Conservation (phyloP, 129 eudicot genomes). For the Chrysanthemum makinoi region DNA sequence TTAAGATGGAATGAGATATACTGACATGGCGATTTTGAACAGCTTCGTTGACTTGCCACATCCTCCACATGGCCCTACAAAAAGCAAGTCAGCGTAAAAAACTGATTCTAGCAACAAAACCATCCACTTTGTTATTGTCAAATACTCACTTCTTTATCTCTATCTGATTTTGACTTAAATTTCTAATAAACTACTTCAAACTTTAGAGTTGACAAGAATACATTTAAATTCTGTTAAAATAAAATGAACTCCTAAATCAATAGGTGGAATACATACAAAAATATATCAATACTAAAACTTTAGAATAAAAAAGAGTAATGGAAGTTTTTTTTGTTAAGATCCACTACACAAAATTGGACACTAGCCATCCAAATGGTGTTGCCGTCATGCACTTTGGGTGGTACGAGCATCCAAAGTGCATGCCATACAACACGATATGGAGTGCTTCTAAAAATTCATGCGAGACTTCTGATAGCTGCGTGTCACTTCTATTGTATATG, state of each 20-base stretch:
- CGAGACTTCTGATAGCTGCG: background rate
- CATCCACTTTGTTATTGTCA: conserved; percentile 7
- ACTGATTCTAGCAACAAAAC: conserved; percentile 20
- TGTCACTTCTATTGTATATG: background rate
- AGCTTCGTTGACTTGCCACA: conserved; percentile 71
- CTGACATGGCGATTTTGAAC: conserved; percentile 43
- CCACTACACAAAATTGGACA: conserved; percentile 11
- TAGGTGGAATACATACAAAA: background rate
- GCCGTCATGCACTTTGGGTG: background rate
- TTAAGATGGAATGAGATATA: background rate
- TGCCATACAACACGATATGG: background rate
- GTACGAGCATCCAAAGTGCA: background rate
- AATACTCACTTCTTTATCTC: background rate
- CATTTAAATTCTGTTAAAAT: background rate
- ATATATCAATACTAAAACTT: background rate
- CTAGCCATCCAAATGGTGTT: conserved; percentile 5
- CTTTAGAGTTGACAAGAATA: background rate
- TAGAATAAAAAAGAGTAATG: background rate
- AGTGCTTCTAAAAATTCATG: background rate
- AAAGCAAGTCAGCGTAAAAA: conserved; percentile 23
- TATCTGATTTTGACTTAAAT: background rate
- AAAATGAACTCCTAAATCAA: background rate
- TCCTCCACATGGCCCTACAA: conserved; percentile 61
- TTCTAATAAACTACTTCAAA: conserved; percentile 13
- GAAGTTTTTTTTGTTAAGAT: background rate